These are phyloP conservation scores for Ascoidea asiatica DNA, from an alignment of 805 yeast genomes.

Conservation along the genomic window DNA sequence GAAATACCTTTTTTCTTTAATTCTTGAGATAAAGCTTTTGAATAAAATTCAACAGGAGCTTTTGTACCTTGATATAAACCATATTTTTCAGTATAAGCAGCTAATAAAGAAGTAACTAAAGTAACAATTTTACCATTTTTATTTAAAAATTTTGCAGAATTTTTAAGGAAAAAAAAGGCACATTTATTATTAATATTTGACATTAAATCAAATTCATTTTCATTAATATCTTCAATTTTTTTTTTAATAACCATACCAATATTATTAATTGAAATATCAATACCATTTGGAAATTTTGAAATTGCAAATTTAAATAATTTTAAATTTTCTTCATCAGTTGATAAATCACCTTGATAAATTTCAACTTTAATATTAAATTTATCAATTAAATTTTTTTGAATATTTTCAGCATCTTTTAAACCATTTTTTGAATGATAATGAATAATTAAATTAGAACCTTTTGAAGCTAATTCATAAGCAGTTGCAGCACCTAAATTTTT, in stretches of 20 bases:
- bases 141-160: conserved; percentile 36
- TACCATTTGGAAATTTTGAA: conserved; percentile 25
- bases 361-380: no score
- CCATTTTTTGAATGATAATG: conserved; percentile 38
- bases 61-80: conserved; percentile 43
- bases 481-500: conserved; percentile 46
- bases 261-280: conserved; percentile 55
- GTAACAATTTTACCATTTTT: conserved; percentile 42
- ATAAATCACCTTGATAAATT: conserved; percentile 28
- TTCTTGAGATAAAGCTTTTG: conserved; percentile 43
- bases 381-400: no score
- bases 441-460: conserved; percentile 38
- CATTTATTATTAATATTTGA: conserved; percentile 39
- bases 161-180: conserved; percentile 48
- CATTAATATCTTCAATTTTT: conserved; percentile 35
- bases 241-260: conserved; percentile 59
- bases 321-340: conserved; percentile 25
- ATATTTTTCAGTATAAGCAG: conserved; percentile 47
- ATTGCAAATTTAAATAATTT: conserved; percentile 33
- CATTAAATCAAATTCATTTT: conserved; percentile 42
- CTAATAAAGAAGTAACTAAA: conserved; percentile 50
- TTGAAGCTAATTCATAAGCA: conserved; percentile 38
- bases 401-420: conserved; percentile 18
- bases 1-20: conserved; percentile 29
- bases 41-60: conserved; percentile 39